Percentiles rank a stretch among this genome's conserved stretches.
phyloP scores from a whole-genome alignment of 2,329 filamentous ascomycete species.

The Colletotrichum sp. region DNA sequence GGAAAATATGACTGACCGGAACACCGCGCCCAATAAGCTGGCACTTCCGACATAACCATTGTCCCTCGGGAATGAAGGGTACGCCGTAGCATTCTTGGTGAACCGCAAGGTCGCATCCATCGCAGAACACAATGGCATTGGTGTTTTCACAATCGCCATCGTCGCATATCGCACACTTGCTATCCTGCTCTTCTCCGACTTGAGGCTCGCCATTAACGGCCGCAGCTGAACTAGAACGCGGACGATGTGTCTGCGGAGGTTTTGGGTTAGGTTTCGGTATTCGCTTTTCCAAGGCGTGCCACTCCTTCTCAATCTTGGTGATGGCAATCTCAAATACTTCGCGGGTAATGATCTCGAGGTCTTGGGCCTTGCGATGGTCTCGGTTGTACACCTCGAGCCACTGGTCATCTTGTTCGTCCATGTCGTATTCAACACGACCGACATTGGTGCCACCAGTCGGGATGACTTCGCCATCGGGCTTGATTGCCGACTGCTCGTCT shows the following conservation, averaged over 20 bases:
- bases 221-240: conserved; percentile 89
- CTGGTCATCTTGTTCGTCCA: conserved; percentile 98
- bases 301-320: conserved; percentile 99
- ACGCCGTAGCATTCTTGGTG: conserved; percentile 99
- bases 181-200: conserved; percentile 91
- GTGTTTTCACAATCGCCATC: conserved; percentile 99
- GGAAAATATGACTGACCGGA: conserved; percentile 59
- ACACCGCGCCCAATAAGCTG: conserved; percentile 92
- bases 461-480: conserved; percentile 62
- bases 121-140: conserved; percentile 98
- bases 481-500: conserved; percentile 55
- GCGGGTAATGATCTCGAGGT: conserved; percentile 83
- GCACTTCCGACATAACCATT: conserved; percentile 97
- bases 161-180: conserved; percentile 96
- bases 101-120: conserved; percentile 95
- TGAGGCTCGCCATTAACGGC: conserved; percentile 93
- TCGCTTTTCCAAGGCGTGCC: conserved; percentile 93
- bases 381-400: conserved; percentile 89
- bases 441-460: conserved; percentile 55
- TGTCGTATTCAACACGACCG: conserved; percentile 95
- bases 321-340: conserved; percentile 98
- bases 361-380: conserved; percentile 70
- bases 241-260: conserved; percentile 91
- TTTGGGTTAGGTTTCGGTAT: conserved; percentile 98
- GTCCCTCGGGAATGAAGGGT: conserved; percentile 96